Conservation (phyloP, 371 early-diverging fungal species). For the Zopfochytrium polystomum region DNA sequence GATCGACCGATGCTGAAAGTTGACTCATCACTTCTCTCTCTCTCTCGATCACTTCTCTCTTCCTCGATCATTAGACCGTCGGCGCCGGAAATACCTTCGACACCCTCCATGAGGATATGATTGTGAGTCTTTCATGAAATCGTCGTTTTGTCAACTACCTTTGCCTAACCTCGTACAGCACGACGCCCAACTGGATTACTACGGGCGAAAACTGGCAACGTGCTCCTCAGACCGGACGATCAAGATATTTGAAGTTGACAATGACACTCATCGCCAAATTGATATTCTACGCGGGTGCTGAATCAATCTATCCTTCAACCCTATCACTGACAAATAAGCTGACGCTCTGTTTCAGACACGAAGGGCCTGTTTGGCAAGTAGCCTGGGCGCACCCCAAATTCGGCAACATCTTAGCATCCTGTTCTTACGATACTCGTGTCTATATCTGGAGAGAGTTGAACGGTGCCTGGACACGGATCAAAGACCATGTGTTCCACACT, state of each 20-base stretch:
- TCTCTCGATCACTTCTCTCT: too few relatives aligned
- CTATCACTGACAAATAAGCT: too few relatives aligned
- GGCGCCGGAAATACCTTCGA: slow-evolving; percentile 65
- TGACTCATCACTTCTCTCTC: too few relatives aligned
- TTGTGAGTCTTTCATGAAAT: slow-evolving; percentile 57
- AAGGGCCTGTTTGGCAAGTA: slow-evolving; percentile 99
- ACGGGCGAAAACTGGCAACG: slow-evolving; percentile 92
- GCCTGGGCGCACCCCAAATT: slow-evolving; percentile 98
- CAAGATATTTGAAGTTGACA: slow-evolving; percentile 86
- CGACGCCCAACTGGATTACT: slow-evolving; percentile 97
- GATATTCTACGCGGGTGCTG: slow-evolving; percentile 74
- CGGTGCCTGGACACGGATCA: slow-evolving; percentile 80
- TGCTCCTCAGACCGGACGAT: slow-evolving; percentile 95
- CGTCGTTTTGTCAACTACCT: not conserved
- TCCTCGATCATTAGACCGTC: too few relatives aligned
- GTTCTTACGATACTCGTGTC: slow-evolving; percentile 92
- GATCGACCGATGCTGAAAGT: too few relatives aligned
- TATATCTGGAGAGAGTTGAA: slow-evolving; percentile 90
- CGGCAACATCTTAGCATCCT: slow-evolving; percentile 91
- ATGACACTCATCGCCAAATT: slow-evolving; percentile 72
- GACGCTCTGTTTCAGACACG: slow-evolving; percentile 84
- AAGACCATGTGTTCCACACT: slow-evolving; percentile 85
- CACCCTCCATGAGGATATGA: slow-evolving; percentile 91
- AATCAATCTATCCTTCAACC: not conserved
- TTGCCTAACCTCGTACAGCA: slow-evolving; percentile 58